A percentile compares a stretch with the other conserved stretches of the same genome.
Conservation (phyloP, 805 yeast species). For the Metschnikowia cerradonensis region DNA sequence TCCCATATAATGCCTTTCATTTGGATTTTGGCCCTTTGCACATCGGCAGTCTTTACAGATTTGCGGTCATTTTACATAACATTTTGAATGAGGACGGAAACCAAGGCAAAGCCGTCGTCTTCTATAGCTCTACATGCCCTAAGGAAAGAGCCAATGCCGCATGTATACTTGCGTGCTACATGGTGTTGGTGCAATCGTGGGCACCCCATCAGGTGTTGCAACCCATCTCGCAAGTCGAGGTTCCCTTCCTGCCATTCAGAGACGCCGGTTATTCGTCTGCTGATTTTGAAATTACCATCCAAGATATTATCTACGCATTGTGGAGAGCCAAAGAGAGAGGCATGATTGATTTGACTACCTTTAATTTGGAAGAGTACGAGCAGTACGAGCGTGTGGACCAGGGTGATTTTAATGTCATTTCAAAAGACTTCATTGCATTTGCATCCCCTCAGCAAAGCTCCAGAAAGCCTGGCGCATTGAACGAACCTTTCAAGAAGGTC, state of each 20-base stretch:
- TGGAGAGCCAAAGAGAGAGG: conserved; percentile 97
- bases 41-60: conserved; percentile 87
- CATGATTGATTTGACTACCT: conserved; percentile 77
- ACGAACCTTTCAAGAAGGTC: conserved; percentile 79
- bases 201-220: conserved; percentile 97
- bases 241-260: conserved; percentile 91
- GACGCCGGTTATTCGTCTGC: conserved; percentile 98
- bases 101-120: conserved; percentile 83
- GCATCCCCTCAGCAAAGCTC: conserved; percentile 84
- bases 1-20: conserved; percentile 93
- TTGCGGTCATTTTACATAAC: conserved; percentile 92
- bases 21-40: conserved; percentile 96
- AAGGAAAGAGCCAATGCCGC: conserved; percentile 90
- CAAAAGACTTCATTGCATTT: conserved; percentile 94
- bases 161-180: conserved; percentile 87
- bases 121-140: conserved; percentile 79
- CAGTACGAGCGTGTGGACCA: conserved; percentile 93
- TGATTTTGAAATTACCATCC: conserved; percentile 89
- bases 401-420: conserved; percentile 89
- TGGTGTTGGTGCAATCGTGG: conserved; percentile 95
- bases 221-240: conserved; percentile 86
- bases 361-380: conserved; percentile 91
- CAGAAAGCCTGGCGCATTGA: conserved; percentile 46
- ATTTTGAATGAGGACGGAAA: conserved; percentile 81
- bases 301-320: conserved; percentile 91